Evolutionary conservation across 2,329 filamentous ascomycete species (phyloP).

Genomic region (Aurifilum marmelostoma): DNA sequence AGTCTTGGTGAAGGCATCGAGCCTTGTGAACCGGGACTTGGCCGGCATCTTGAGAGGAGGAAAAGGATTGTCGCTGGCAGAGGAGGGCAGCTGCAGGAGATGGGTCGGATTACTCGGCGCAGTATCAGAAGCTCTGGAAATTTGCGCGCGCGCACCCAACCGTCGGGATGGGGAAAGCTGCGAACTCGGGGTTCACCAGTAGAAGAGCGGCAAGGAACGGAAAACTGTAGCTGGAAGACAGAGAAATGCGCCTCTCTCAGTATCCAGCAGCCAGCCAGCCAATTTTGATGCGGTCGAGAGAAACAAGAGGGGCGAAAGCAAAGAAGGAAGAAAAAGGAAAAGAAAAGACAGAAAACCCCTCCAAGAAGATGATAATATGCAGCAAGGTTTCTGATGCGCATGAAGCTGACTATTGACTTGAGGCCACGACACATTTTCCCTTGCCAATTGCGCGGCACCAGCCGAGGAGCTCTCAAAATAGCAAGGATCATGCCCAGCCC

Average conservation of each 20-base stretch:
- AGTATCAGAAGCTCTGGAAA: slow-evolving; percentile 11
- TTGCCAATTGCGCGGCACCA: slow-evolving; percentile 10
- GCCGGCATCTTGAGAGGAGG: slow-evolving; percentile 66
- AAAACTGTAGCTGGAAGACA: slow-evolving; percentile 6
- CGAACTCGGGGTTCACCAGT: slow-evolving; percentile 13
- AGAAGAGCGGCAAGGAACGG: slow-evolving; percentile 23
- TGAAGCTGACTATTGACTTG: slow-evolving; percentile 7
- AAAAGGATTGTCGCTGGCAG: not conserved
- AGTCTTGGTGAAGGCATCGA: slow-evolving; percentile 98
- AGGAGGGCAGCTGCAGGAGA: not conserved
- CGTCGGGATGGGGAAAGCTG: not conserved
- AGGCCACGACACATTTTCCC: slow-evolving; percentile 20
- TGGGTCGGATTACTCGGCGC: not conserved
- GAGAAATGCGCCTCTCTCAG: not conserved
- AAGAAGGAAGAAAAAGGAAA: not conserved
- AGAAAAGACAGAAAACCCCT: not conserved
- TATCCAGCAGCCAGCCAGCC: slow-evolving; percentile 9
- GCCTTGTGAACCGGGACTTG: slow-evolving; percentile 92
- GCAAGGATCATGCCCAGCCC: not conserved
- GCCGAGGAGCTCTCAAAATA: not conserved
- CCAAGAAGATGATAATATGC: slow-evolving; percentile 5
- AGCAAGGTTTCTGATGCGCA: not conserved
- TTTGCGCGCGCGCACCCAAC: not conserved
- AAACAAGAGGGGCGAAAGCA: not conserved
- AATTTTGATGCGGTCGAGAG: not conserved